phyloP scores from a whole-genome alignment of 2,329 filamentous ascomycete species.

The Coniella lustricola region DNA sequence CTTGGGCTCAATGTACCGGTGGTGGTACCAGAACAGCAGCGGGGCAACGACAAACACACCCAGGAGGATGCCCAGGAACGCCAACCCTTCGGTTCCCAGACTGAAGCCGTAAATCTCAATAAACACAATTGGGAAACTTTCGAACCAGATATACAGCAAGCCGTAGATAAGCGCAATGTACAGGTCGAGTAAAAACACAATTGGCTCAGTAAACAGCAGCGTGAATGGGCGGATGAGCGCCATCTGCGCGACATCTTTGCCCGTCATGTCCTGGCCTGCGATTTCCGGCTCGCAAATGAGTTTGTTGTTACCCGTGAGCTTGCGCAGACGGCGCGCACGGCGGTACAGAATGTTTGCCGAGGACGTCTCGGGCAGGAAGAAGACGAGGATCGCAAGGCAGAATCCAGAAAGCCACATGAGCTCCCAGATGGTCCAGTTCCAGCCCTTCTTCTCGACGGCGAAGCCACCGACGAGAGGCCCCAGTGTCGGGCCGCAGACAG shows the following conservation, averaged over 20 bases:
- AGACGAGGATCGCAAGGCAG: slow-evolving; percentile 50
- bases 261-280: slow-evolving; percentile 36
- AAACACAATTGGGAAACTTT: slow-evolving; percentile 48
- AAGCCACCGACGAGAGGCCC: slow-evolving; percentile 56
- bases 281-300: slow-evolving; percentile 50
- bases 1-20: slow-evolving; percentile 55
- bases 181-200: slow-evolving; percentile 54
- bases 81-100: slow-evolving; percentile 37
- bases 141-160: slow-evolving; percentile 44
- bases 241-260: slow-evolving; percentile 43
- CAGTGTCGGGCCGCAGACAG: slow-evolving; percentile 40
- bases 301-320: slow-evolving; percentile 19
- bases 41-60: slow-evolving; percentile 41
- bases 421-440: slow-evolving; percentile 59
- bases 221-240: slow-evolving; percentile 52
- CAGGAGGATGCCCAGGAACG: slow-evolving; percentile 42
- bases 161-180: slow-evolving; percentile 43
- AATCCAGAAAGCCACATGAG: slow-evolving; percentile 55
- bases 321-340: slow-evolving; percentile 43
- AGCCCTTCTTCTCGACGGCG: slow-evolving; percentile 46
- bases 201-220: slow-evolving; percentile 44
- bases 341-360: slow-evolving; percentile 45
- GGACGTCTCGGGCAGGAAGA: slow-evolving; percentile 57
- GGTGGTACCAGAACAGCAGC: slow-evolving; percentile 56
- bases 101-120: slow-evolving; percentile 42